Percentiles rank a stretch among this genome's conserved stretches.
phyloP scores from a whole-genome alignment of 345 rosid genomes.

The Hibiscus syriacus region DNA sequence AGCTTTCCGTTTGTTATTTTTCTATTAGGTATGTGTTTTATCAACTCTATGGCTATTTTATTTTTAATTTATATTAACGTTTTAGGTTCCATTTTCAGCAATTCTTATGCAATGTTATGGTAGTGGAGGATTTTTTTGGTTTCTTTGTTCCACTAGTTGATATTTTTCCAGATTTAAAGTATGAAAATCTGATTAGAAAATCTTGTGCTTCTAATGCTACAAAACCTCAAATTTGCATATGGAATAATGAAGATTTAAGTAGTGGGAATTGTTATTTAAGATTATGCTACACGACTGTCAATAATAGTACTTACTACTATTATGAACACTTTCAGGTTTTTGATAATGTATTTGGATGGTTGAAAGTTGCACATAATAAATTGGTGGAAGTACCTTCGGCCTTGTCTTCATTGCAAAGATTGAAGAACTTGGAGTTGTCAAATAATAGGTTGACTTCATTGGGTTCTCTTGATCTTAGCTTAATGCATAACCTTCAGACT shows the following conservation, averaged over 20 bases:
- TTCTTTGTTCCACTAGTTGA: neutral
- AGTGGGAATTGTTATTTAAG: neutral
- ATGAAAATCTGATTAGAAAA: neutral
- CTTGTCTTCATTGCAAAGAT: constrained; percentile 57
- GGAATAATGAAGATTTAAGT: neutral
- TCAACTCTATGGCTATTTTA: neutral
- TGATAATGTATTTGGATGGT: neutral
- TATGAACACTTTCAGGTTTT: too few relatives aligned
- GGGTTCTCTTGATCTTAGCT: constrained; percentile 61
- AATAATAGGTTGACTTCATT: constrained; percentile 70
- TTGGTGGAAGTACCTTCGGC: constrained; percentile 57
- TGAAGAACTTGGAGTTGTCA: constrained; percentile 76
- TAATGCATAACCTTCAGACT: constrained; percentile 60
- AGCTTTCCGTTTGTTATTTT: constrained; percentile 84
- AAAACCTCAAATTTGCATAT: neutral
- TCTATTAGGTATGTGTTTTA: constrained; percentile 56
- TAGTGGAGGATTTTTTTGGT: neutral
- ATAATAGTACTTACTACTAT: neutral
- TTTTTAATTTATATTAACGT: neutral
- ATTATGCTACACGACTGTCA: too few relatives aligned
- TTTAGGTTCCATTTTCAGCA: neutral
- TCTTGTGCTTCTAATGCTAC: neutral
- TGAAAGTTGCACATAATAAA: constrained; percentile 84
- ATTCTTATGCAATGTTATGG: neutral
- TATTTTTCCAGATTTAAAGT: neutral